These are phyloP conservation scores for Heritiera fomes DNA, from an alignment of 345 rosid species.

Conservation along the genomic window DNA sequence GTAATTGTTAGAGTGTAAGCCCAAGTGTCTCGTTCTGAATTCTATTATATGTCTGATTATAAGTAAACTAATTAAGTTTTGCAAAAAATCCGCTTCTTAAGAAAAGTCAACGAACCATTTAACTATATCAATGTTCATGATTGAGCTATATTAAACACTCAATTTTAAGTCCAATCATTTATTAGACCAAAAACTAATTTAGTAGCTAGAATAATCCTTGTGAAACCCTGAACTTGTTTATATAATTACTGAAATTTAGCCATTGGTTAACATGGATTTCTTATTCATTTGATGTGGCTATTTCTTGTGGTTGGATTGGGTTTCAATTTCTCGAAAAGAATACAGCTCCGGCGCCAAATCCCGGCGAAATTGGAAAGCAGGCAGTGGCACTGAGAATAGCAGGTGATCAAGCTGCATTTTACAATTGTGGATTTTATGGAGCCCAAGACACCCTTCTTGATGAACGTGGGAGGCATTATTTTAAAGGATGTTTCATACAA, in stretches of 20 bases:
- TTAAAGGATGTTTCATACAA: conserved; percentile 68
- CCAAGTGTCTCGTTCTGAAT: too few relatives aligned
- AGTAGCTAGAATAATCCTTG: neutral
- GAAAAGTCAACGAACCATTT: too few relatives aligned
- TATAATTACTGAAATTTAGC: neutral
- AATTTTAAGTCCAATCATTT: neutral
- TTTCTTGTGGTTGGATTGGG: neutral
- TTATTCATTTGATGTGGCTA: neutral
- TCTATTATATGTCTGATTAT: too few relatives aligned
- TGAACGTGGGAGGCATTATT: conserved; percentile 72
- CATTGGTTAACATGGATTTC: neutral
- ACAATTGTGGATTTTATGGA: conserved; percentile 80
- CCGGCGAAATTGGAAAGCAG: conserved; percentile 76
- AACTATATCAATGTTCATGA: too few relatives aligned
- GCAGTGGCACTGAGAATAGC: conserved; percentile 76
- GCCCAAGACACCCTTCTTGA: conserved; percentile 91
- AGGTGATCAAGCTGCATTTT: conserved; percentile 80
- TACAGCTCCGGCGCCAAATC: conserved; percentile 60
- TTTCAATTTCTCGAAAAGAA: conserved; percentile 44
- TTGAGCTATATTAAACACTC: neutral
- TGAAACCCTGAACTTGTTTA: neutral
- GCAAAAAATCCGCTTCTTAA: too few relatives aligned
- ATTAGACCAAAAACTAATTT: neutral
- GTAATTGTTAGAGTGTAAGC: too few relatives aligned
- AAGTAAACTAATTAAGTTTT: too few relatives aligned